Conservation (phyloP, 352 stramenopile genomes). For the Globisporangium acanthophoron region DNA sequence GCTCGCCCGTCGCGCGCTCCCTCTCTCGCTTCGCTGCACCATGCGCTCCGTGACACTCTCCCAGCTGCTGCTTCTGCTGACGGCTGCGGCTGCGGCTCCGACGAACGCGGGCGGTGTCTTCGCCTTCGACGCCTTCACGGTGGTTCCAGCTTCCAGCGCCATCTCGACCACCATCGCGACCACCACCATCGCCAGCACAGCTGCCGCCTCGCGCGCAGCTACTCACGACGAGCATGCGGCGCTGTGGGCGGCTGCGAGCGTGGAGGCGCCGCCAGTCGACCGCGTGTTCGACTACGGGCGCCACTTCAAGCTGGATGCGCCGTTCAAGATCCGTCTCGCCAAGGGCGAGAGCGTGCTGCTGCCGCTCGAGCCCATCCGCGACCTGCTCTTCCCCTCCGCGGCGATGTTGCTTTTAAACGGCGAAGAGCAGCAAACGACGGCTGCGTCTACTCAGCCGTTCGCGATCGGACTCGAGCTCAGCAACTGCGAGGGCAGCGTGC, state of each 20-base stretch:
- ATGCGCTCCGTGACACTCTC: background rate
- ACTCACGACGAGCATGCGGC: background rate
- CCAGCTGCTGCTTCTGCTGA: background rate
- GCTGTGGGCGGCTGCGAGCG: background rate
- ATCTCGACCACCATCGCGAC: background rate
- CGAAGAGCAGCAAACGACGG: background rate
- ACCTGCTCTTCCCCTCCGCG: constrained; percentile 12
- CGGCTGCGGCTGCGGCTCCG: background rate
- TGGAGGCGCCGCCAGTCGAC: constrained; percentile 7
- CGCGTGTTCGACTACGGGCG: constrained; percentile 17
- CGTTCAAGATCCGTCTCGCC: constrained; percentile 20
- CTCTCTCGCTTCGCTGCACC: no score
- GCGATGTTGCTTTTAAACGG: background rate
- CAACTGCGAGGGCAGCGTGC: constrained; percentile 19
- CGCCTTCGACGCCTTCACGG: background rate
- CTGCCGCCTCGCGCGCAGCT: background rate
- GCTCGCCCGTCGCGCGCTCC: no score
- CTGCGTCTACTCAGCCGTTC: background rate
- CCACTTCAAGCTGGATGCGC: constrained; percentile 22
- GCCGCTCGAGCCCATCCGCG: constrained; percentile 22
- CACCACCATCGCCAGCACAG: background rate
- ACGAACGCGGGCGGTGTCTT: background rate
- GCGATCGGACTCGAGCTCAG: constrained; percentile 29
- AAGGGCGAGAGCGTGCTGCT: constrained; percentile 23
- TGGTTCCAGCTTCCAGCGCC: constrained; percentile 1